phyloP scores from a whole-genome alignment of 495 filamentous ascomycete genomes.

The Platismatia glauca region DNA sequence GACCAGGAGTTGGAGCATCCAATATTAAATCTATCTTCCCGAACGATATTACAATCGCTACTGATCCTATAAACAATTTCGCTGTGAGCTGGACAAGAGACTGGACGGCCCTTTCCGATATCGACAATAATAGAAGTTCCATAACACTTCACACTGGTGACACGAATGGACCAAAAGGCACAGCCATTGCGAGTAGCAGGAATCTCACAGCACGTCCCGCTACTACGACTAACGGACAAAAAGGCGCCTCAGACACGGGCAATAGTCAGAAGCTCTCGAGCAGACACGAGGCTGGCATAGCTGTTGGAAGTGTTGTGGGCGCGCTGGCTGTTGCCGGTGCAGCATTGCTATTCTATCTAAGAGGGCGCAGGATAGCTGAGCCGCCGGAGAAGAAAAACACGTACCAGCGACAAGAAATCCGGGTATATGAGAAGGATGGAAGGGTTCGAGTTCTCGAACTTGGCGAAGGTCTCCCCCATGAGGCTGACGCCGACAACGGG shows the following conservation, averaged over 20 bases:
- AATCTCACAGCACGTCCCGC: background rate
- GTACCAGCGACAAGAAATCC: background rate
- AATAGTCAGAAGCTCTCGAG: too few relatives aligned
- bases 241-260: background rate
- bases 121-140: background rate
- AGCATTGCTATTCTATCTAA: background rate
- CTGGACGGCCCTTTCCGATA: conserved; percentile 27
- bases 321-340: background rate
- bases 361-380: background rate
- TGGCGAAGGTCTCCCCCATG: background rate
- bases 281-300: background rate
- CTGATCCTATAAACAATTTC: conserved; percentile 26
- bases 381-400: background rate
- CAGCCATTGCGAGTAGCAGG: background rate
- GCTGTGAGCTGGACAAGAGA: conserved; percentile 32
- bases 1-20: conserved; percentile 27
- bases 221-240: background rate
- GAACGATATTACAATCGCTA: conserved; percentile 21
- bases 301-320: background rate
- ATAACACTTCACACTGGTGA: background rate
- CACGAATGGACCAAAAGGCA: background rate
- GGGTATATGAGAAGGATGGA: background rate
- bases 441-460: background rate
- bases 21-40: conserved; percentile 17
- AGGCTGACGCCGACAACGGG: background rate